Evolutionary conservation across 2,329 filamentous ascomycete genomes (phyloP).

Genomic region (Pseudogymnoascus sp.): DNA sequence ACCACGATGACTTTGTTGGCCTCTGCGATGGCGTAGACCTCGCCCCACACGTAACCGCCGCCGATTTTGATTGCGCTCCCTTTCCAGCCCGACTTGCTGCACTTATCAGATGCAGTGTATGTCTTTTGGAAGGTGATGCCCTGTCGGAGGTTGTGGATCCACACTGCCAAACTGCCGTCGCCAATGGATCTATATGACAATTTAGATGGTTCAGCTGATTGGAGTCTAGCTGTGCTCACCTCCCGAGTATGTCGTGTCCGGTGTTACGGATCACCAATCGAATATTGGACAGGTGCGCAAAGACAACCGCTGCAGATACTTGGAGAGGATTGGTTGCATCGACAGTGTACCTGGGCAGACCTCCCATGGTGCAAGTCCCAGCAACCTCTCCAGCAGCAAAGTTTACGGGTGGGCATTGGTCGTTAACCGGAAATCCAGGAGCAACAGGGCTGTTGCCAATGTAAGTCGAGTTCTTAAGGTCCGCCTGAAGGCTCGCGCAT

Average conservation of each 20-base stretch:
- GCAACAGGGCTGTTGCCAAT: constrained; percentile 35
- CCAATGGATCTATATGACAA: constrained; percentile 24
- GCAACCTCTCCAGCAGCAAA: constrained; percentile 20
- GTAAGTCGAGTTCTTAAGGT: constrained; percentile 32
- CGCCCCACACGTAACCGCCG: constrained; percentile 32
- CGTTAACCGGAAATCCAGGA: constrained; percentile 39
- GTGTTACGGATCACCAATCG: constrained; percentile 40
- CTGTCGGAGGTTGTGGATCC: constrained; percentile 42
- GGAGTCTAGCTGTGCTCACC: background rate
- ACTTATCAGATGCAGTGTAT: constrained; percentile 22
- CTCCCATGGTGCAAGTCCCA: constrained; percentile 32
- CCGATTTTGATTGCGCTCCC: constrained; percentile 34
- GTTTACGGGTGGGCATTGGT: constrained; percentile 36
- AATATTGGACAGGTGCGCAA: constrained; percentile 40
- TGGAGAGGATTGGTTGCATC: constrained; percentile 34
- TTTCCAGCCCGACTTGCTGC: constrained; percentile 28
- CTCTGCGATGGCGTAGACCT: constrained; percentile 31
- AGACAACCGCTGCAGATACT: constrained; percentile 36
- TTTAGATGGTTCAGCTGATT: background rate
- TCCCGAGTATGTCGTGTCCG: constrained; percentile 42
- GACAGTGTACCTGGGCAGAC: constrained; percentile 34
- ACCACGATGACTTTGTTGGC: constrained; percentile 33
- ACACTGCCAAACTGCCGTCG: constrained; percentile 34
- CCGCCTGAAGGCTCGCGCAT: constrained; percentile 30
- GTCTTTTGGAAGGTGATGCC: constrained; percentile 21